phyloP scores from a whole-genome alignment of 805 yeast species.

The Cyberlindnera bimundalis region DNA sequence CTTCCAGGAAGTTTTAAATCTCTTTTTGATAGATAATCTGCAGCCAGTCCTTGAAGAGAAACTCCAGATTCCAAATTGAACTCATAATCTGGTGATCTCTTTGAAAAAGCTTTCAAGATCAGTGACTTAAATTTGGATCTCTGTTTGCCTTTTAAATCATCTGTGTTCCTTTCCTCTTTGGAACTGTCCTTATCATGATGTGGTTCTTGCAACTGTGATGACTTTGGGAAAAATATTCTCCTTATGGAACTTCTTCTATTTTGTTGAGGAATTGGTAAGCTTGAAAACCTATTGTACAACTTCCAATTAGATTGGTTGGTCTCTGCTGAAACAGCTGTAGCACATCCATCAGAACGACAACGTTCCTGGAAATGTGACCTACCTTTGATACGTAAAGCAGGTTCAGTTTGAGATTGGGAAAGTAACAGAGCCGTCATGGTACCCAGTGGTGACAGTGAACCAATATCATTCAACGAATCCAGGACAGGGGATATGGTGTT shows the following conservation, averaged over 20 bases:
- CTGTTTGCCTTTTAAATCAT: not conserved
- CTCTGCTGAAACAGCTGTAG: no score
- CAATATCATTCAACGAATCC: not conserved
- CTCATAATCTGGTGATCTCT: not conserved
- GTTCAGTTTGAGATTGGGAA: not conserved
- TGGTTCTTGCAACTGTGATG: constrained; percentile 1
- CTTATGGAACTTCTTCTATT: constrained; percentile 17
- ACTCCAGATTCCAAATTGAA: constrained; percentile 26
- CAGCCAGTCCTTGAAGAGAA: constrained; percentile 22
- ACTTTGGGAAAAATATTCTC: constrained; percentile 18
- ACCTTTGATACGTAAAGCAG: constrained; percentile 1
- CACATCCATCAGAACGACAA: not conserved
- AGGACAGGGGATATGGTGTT: not conserved
- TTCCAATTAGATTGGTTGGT: constrained; percentile 5
- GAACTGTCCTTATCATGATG: not conserved
- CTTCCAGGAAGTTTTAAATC: constrained; percentile 13
- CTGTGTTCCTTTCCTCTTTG: not conserved
- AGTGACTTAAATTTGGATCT: not conserved
- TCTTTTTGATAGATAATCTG: constrained; percentile 10
- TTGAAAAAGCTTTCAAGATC: constrained; percentile 11
- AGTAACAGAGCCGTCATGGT: constrained; percentile 15
- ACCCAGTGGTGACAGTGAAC: constrained; percentile 12
- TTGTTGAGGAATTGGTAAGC: constrained; percentile 1
- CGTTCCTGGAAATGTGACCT: constrained; percentile 7
- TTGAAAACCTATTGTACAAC: constrained; percentile 16